Evolutionary conservation across 305 asterid species (phyloP), one percentile per base, ranked within the genome.

Genomic region (Fraxinus latifolia): DNA sequence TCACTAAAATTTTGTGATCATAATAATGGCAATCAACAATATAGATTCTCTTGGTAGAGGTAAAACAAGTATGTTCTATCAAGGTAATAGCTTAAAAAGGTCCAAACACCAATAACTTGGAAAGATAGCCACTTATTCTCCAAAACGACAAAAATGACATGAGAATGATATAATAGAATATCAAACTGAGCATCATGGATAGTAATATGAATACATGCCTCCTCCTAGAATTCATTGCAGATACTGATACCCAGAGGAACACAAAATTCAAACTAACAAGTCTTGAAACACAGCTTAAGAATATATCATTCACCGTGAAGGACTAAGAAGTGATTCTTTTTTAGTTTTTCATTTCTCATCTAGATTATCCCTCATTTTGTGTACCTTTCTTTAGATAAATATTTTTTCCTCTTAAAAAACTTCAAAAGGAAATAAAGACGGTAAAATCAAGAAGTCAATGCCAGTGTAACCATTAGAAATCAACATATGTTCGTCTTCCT

Each of bases 21-120:
- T 12, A 29, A 68, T 31, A 29, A 27, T 29, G 25, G 23, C 76
- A 33, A 19, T 78, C 77, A 80, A 60, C 15, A 83, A 73, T 39
- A 80, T 19, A 75, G 82, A 50, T 78, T 75, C n/a, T 27, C 82
- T 36, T 74, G 44, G 71, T 71, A 15, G 25, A 71, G 27, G 79
- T 74, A 72, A 62, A 47, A 42, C 81, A 78, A 86, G 76, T 71
- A 81, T 71, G 21, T 79, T 29, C 33, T 44, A 32, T 27, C 32
- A 31, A 75, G 21, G n/a, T 32, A 80, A 78, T 68, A 81, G 42
- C 73, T 80, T 84, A 71, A 33, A 31, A 71, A 62, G 77, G 33
- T 85, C 58, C 78, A 55, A 47, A 75, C 77, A 79, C 79, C 74
- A 78, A 82, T 50, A 32, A 60, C 71, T 58, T n/a, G 53, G 23